phyloP scores from a whole-genome alignment of 352 stramenopile species.

The Globisporangium yorkense region DNA sequence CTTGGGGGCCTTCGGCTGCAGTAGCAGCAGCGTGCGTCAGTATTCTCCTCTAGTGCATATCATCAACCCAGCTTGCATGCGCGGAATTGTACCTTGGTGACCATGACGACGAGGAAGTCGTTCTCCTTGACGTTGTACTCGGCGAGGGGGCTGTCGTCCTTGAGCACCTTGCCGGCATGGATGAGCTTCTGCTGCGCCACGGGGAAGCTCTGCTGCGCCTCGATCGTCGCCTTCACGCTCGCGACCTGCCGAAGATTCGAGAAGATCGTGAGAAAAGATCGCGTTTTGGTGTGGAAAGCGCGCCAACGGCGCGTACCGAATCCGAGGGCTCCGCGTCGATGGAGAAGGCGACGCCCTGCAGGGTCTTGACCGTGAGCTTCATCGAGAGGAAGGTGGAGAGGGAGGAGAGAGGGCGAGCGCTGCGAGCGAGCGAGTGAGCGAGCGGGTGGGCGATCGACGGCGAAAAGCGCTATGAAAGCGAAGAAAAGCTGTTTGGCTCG shows the following conservation, averaged over 20 bases:
- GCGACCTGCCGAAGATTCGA: slow-evolving; percentile 39
- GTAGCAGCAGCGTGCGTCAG: background rate
- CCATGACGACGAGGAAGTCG: slow-evolving; percentile 86
- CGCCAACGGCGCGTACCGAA: slow-evolving; percentile 26
- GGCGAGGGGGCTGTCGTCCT: slow-evolving; percentile 71
- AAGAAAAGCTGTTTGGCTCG: background rate
- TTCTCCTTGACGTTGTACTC: slow-evolving; percentile 88
- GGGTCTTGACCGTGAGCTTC: slow-evolving; percentile 87
- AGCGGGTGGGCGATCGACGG: background rate
- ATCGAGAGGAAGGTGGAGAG: slow-evolving; percentile 21
- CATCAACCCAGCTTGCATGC: background rate
- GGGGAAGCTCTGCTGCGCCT: slow-evolving; percentile 63
- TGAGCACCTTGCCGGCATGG: slow-evolving; percentile 84
- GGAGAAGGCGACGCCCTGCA: slow-evolving; percentile 78
- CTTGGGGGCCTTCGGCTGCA: slow-evolving; percentile 54
- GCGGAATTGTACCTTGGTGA: slow-evolving; percentile 55
- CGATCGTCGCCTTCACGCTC: slow-evolving; percentile 77
- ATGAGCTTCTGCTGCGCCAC: slow-evolving; percentile 82
- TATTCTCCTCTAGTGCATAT: background rate
- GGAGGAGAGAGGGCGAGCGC: background rate
- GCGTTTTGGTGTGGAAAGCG: background rate
- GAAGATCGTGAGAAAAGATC: slow-evolving; percentile 4
- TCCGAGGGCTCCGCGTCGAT: slow-evolving; percentile 69
- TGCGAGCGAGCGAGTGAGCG: background rate
- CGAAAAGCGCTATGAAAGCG: slow-evolving; percentile 7